phyloP scores from a whole-genome alignment of 2,329 filamentous ascomycete genomes.

The Dactylonectria macrodidyma region DNA sequence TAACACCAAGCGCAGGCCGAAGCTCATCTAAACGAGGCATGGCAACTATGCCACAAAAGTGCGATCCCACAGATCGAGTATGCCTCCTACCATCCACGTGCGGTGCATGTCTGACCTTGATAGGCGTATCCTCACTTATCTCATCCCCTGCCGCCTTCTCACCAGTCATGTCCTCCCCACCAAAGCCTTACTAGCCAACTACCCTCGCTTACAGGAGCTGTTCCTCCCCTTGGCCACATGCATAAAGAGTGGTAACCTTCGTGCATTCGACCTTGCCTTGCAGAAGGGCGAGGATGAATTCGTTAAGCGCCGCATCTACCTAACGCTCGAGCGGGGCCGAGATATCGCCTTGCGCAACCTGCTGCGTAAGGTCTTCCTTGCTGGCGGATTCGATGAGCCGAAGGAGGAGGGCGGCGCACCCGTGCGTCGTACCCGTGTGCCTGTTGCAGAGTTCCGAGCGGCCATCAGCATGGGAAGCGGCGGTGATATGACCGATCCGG shows the following conservation, averaged over 20 bases:
- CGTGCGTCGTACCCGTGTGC: slow-evolving; percentile 82
- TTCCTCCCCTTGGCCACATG: slow-evolving; percentile 84
- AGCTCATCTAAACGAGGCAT: slow-evolving; percentile 84
- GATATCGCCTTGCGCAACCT: slow-evolving; percentile 95
- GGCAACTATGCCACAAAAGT: slow-evolving; percentile 82
- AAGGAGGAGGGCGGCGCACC: slow-evolving; percentile 77
- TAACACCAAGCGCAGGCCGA: slow-evolving; percentile 72
- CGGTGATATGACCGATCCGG: slow-evolving; percentile 79
- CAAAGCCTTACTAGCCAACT: slow-evolving; percentile 77
- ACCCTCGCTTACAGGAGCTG: slow-evolving; percentile 81
- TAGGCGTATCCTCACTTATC: slow-evolving; percentile 92
- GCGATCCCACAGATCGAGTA: slow-evolving; percentile 86
- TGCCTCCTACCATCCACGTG: slow-evolving; percentile 44
- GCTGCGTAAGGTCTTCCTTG: slow-evolving; percentile 90
- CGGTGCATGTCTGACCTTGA: slow-evolving; percentile 40
- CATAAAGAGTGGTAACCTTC: slow-evolving; percentile 87
- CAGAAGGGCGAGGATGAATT: slow-evolving; percentile 90
- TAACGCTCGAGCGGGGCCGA: slow-evolving; percentile 91
- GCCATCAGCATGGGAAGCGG: slow-evolving; percentile 83
- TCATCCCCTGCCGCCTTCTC: slow-evolving; percentile 93
- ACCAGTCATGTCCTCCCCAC: slow-evolving; percentile 90
- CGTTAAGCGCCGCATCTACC: slow-evolving; percentile 92
- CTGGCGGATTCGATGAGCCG: slow-evolving; percentile 83
- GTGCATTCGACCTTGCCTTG: slow-evolving; percentile 87
- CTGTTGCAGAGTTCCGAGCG: slow-evolving; percentile 86